phyloP scores from a whole-genome alignment of 306 rosid genomes.

The Luffa acutangula region DNA sequence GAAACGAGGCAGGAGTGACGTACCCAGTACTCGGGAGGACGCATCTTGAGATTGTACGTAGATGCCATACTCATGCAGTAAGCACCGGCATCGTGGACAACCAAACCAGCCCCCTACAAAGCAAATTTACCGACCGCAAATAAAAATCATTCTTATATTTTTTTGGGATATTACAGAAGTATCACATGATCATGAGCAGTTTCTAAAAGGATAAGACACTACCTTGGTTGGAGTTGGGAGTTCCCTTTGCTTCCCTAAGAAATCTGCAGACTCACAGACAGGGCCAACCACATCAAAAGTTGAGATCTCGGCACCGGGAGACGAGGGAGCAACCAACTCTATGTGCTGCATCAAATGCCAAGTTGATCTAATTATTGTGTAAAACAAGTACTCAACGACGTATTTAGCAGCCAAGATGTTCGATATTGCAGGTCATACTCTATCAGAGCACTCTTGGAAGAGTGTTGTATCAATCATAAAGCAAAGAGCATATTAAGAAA shows the following conservation, averaged over 20 bases:
- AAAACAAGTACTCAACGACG: background rate
- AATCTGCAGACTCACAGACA: conserved; percentile 59
- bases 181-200: background rate
- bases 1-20: background rate
- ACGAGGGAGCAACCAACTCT: conserved; percentile 76
- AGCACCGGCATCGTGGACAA: conserved; percentile 97
- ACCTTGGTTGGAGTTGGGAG: conserved; percentile 44
- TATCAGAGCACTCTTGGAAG: background rate
- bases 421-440: background rate
- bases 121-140: background rate
- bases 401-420: background rate
- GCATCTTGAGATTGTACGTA: conserved; percentile 93
- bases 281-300: conserved; percentile 59
- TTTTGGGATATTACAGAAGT: background rate
- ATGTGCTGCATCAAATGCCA: conserved; percentile 57
- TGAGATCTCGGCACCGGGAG: conserved; percentile 28
- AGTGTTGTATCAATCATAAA: background rate
- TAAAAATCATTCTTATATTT: background rate
- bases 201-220: background rate
- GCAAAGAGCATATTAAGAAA: background rate
- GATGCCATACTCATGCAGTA: conserved; percentile 99
- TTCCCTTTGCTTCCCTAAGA: conserved; percentile 44
- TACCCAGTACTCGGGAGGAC: conserved; percentile 97
- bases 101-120: conserved; percentile 84
- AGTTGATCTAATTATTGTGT: background rate